Evolutionary conservation across 1,284 basidiomycete genomes (phyloP), one percentile per base, ranked within the genome.

Genomic region (Apiotrichum laibachii): DNA sequence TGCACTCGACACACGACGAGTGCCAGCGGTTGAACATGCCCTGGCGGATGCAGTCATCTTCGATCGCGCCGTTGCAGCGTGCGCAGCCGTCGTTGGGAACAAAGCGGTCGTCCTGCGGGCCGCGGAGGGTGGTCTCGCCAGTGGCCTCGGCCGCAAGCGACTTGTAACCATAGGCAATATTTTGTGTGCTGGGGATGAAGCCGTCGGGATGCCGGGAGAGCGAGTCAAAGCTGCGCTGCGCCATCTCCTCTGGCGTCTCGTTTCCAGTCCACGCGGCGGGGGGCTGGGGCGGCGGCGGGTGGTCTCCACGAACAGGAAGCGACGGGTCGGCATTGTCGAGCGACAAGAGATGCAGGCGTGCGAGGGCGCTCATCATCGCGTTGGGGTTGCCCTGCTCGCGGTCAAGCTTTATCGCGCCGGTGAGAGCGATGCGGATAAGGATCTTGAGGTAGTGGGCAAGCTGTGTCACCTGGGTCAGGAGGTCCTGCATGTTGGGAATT

Each of bases 391-490:
- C 84, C 69, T 90, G 85, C 70, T 99, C 95, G 60, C 93, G 83
- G 77, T 99, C 96, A 47, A 99, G 84, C 78, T 92, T 96, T 65
- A 99, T 84, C 3, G 94, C 91, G 19, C 93, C 93, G 0, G 96
- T 98, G 47, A 99, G 82, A 9, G 96, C 94, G 63, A 99, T 98
- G 51, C 95, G 89, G 69, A 99, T 99, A 55, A 99, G 85, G 75
- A 99, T 98, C 82, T 99, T 99, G 75, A 99, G 87, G 78, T 99
- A 99, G 79, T 99, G 95, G 5, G 95, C 95, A 34, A 99, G 84
- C 39, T 96, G 95, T 0, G 96, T 99, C 57, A 99, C 95, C 50
- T 99, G 86, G n/a, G 93, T 92, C 39, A 99, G 85, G 10, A 99
- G 82, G 71, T 99, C 95, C 78, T 97, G 92, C 19, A 94, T 97